Evolutionary conservation across 208 protist species (phyloP).

Genomic region (Leishmania mexicana): DNA sequence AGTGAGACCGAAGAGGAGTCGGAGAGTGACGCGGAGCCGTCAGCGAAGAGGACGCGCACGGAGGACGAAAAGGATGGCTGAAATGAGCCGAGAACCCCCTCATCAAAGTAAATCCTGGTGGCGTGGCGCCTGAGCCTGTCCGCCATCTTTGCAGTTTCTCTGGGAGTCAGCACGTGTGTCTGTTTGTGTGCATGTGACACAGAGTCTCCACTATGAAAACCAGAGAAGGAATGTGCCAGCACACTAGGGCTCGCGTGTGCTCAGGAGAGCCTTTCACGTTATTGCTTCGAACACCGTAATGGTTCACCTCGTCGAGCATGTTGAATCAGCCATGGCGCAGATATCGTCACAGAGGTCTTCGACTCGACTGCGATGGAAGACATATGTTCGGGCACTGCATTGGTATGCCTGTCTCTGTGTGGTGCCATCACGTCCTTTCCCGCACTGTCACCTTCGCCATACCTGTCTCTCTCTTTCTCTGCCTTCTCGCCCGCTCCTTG

Average conservation of each 20-base stretch:
- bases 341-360: neutral
- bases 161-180: neutral
- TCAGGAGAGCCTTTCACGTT: neutral
- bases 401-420: neutral
- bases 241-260: neutral
- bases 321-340: neutral
- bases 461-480: neutral
- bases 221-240: neutral
- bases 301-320: neutral
- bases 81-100: neutral
- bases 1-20: constrained; percentile 16
- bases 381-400: neutral
- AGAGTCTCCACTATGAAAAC: neutral
- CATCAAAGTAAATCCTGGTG: too few species aligned
- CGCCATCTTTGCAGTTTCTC: neutral
- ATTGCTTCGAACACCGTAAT: neutral
- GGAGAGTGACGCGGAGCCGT: constrained; percentile 16
- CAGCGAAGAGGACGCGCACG: constrained; percentile 27
- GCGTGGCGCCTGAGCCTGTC: neutral
- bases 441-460: neutral
- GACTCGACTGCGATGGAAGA: neutral
- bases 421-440: neutral
- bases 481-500: neutral
- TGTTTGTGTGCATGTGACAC: neutral
- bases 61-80: constrained; percentile 6